Evolutionary conservation across 306 rosid genomes (phyloP).

Genomic region (Sicyos edulis): DNA sequence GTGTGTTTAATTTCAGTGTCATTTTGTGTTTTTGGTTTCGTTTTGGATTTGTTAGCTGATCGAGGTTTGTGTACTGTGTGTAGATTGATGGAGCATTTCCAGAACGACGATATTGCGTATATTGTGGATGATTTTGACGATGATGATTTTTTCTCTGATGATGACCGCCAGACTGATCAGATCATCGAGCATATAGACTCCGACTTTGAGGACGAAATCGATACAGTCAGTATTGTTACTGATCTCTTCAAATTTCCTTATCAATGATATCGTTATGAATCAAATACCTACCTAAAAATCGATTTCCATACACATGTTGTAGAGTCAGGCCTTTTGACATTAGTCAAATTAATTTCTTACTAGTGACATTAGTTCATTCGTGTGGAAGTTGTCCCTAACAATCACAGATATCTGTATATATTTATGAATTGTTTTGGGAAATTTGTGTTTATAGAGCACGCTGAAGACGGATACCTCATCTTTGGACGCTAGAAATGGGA

Average conservation of each 20-base stretch:
- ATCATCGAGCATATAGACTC: constrained; percentile 30
- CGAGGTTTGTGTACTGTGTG: neutral
- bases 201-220: constrained; percentile 59
- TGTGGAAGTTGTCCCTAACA: too few relatives aligned
- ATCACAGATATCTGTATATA: too few relatives aligned
- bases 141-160: constrained; percentile 25
- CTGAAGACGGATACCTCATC: constrained; percentile 75
- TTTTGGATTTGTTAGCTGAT: neutral
- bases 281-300: too few relatives aligned
- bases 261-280: neutral
- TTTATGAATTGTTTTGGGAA: neutral
- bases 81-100: constrained; percentile 55
- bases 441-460: constrained; percentile 35
- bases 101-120: constrained; percentile 64
- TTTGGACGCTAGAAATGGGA: constrained; percentile 68
- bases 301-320: too few relatives aligned
- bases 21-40: constrained; percentile 7
- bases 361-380: too few relatives aligned
- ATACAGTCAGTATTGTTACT: constrained; percentile 25
- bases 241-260: neutral
- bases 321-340: too few relatives aligned
- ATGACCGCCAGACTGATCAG: constrained; percentile 17
- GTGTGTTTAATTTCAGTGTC: neutral
- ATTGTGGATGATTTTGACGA: constrained; percentile 44
- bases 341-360: too few relatives aligned